These are phyloP conservation scores for Bipolaris bicolor DNA, from an alignment of 2,329 filamentous ascomycete species.

Conservation along the genomic window DNA sequence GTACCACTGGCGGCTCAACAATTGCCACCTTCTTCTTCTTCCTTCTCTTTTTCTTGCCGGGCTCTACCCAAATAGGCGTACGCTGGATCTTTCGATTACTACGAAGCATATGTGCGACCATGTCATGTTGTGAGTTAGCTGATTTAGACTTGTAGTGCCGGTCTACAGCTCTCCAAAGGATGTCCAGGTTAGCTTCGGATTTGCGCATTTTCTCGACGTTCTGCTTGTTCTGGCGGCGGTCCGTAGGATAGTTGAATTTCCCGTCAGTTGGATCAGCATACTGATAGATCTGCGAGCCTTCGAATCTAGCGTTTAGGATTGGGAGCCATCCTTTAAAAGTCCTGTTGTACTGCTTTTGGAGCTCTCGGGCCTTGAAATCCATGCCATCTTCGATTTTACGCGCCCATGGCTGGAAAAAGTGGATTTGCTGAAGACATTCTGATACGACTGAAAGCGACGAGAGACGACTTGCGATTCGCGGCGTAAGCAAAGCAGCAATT, in stretches of 20 bases:
- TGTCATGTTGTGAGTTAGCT: constrained; percentile 15
- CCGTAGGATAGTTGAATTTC: constrained; percentile 57
- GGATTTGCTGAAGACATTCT: constrained; percentile 55
- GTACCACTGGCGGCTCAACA: neutral
- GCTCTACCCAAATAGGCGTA: constrained; percentile 58
- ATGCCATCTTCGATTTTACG: constrained; percentile 46
- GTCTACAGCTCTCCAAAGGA: constrained; percentile 54
- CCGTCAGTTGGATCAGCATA: constrained; percentile 43
- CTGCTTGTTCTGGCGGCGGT: constrained; percentile 55
- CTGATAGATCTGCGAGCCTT: constrained; percentile 12
- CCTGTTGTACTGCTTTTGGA: constrained; percentile 7
- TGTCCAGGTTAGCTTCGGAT: constrained; percentile 58
- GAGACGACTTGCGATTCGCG: constrained; percentile 46
- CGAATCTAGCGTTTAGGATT: constrained; percentile 10
- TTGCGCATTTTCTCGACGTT: constrained; percentile 53
- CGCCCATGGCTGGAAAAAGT: constrained; percentile 60
- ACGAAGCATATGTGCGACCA: constrained; percentile 29
- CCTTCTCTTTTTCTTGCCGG: constrained; percentile 14
- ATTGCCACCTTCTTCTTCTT: constrained; percentile 6
- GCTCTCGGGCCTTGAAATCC: constrained; percentile 3
- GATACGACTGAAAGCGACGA: constrained; percentile 56
- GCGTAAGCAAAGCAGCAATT: constrained; percentile 49
- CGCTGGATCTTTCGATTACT: constrained; percentile 51
- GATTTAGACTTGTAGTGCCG: constrained; percentile 3
- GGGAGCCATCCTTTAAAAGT: constrained; percentile 10